Percentiles rank a stretch among this genome's conserved stretches.
phyloP scores from a whole-genome alignment of 2,329 filamentous ascomycete species.

The Ophiostoma pallidulum region DNA sequence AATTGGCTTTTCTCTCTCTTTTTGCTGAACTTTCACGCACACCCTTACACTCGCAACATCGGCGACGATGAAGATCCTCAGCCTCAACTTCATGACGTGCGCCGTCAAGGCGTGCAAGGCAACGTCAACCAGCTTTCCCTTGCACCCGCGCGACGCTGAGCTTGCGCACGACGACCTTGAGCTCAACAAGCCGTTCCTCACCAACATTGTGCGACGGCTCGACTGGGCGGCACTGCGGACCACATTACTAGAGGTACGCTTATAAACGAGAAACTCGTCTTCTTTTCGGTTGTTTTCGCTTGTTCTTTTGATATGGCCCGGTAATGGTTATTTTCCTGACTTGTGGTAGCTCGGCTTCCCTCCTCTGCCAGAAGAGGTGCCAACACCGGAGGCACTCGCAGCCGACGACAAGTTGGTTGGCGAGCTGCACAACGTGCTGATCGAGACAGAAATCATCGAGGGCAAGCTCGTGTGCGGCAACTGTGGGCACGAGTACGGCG shows the following conservation, averaged over 20 bases:
- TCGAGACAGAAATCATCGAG: slow-evolving; percentile 84
- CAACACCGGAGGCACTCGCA: slow-evolving; percentile 51
- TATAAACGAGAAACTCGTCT: too few relatives aligned
- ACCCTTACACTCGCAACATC: neutral
- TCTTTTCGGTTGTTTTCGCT: too few relatives aligned
- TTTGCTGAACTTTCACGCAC: neutral
- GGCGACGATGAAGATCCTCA: slow-evolving; percentile 76
- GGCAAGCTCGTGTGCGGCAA: slow-evolving; percentile 84
- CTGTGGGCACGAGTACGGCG: slow-evolving; percentile 87
- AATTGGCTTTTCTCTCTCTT: neutral
- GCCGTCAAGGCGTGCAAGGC: slow-evolving; percentile 91
- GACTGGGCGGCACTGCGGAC: slow-evolving; percentile 77
- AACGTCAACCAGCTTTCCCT: slow-evolving; percentile 68
- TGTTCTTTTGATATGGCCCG: too few relatives aligned
- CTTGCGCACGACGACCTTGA: slow-evolving; percentile 78
- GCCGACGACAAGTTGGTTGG: slow-evolving; percentile 59
- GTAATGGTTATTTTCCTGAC: neutral
- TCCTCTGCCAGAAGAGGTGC: slow-evolving; percentile 54
- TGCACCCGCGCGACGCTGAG: slow-evolving; percentile 88
- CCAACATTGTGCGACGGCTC: slow-evolving; percentile 76
- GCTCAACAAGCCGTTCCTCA: slow-evolving; percentile 68
- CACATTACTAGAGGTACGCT: slow-evolving; percentile 63
- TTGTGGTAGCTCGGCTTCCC: slow-evolving; percentile 64
- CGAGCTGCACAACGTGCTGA: slow-evolving; percentile 70
- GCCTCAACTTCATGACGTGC: slow-evolving; percentile 93